These are phyloP conservation scores for Pseudomonodictys pantanalensis DNA, from an alignment of 495 filamentous ascomycete genomes.

Conservation along the genomic window DNA sequence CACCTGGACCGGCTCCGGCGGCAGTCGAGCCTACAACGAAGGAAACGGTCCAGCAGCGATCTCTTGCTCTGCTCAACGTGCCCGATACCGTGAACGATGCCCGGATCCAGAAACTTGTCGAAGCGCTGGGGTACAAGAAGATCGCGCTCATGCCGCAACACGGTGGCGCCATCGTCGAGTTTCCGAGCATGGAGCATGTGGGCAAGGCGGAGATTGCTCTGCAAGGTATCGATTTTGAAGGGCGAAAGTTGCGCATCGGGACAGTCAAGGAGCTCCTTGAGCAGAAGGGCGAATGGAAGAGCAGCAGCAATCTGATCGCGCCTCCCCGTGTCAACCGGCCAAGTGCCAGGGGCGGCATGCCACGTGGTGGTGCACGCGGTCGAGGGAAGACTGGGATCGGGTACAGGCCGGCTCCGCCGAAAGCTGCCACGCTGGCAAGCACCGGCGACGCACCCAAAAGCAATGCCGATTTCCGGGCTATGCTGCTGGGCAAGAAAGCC, in stretches of 20 bases:
- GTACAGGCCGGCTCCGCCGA: not conserved
- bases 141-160: slow-evolving; percentile 66
- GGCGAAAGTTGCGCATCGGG: slow-evolving; percentile 65
- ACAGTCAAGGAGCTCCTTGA: slow-evolving; percentile 65
- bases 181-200: slow-evolving; percentile 61
- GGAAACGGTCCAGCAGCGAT: slow-evolving; percentile 26
- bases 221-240: slow-evolving; percentile 67
- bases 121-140: slow-evolving; percentile 60
- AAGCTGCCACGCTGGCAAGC: not conserved
- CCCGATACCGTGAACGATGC: slow-evolving; percentile 66
- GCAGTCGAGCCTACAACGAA: slow-evolving; percentile 8
- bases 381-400: not conserved
- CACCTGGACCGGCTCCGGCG: slow-evolving; percentile 60
- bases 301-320: slow-evolving; percentile 43
- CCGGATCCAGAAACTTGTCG: slow-evolving; percentile 58
- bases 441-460: not conserved
- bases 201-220: slow-evolving; percentile 74
- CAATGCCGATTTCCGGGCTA: not conserved
- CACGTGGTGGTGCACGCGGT: not conserved
- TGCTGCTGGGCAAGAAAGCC: not conserved
- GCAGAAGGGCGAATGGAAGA: slow-evolving; percentile 52
- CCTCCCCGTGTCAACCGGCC: slow-evolving; percentile 14
- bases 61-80: slow-evolving; percentile 56
- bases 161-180: slow-evolving; percentile 86
- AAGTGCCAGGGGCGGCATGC: not conserved